These are phyloP conservation scores for Aureobasidium sp. DNA, from an alignment of 2,329 filamentous ascomycete species.

Conservation along the genomic window DNA sequence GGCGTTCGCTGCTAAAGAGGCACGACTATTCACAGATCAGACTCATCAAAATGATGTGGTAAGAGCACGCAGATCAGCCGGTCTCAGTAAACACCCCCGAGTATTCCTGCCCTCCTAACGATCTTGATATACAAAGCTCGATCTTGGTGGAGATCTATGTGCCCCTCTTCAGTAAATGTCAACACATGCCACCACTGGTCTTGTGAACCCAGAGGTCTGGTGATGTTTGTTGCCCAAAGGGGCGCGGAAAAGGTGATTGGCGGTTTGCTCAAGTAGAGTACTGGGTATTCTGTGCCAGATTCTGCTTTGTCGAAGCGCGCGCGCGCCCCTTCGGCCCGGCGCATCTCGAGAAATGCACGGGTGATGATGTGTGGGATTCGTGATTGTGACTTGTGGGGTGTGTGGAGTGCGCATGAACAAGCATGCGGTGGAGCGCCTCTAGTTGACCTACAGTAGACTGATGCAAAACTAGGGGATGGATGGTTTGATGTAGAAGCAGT, in stretches of 20 bases:
- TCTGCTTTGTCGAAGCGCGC: conserved; percentile 11
- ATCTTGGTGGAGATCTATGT: too few relatives aligned
- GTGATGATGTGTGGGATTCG: too few relatives aligned
- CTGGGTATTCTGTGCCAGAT: conserved; percentile 5
- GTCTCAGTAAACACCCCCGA: too few relatives aligned
- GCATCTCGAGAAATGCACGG: conserved; percentile 8
- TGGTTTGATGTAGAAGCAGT: not conserved
- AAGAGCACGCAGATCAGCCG: not conserved
- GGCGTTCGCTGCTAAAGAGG: too few relatives aligned
- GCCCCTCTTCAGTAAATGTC: not conserved
- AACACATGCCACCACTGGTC: conserved; percentile 1
- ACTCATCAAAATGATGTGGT: not conserved
- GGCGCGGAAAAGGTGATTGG: not conserved
- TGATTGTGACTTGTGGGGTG: conserved; percentile 13
- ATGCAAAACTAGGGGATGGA: not conserved
- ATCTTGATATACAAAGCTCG: too few relatives aligned
- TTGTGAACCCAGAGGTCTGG: conserved; percentile 2
- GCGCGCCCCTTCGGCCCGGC: conserved; percentile 5
- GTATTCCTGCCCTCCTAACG: too few relatives aligned
- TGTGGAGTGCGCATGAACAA: conserved; percentile 9
- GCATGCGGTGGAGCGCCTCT: not conserved
- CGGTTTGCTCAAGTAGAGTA: conserved; percentile 3
- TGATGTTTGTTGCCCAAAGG: not conserved
- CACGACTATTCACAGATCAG: not conserved
- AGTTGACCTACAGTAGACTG: not conserved